Evolutionary conservation across 2,329 filamentous ascomycete species (phyloP).

Genomic region (Neonectria punicea): DNA sequence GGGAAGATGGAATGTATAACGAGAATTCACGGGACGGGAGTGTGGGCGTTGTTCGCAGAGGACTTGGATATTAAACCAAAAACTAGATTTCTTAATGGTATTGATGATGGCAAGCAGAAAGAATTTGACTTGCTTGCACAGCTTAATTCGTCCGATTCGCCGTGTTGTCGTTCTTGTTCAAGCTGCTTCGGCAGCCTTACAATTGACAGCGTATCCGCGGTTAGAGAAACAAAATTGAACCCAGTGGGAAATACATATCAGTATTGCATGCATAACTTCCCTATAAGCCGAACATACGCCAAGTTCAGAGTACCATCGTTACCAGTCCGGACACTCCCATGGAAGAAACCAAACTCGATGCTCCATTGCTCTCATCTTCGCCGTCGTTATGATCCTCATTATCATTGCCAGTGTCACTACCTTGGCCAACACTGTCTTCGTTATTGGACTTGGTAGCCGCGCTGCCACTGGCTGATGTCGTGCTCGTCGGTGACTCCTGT

Average conservation of each 20-base stretch:
- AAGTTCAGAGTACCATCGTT: not conserved
- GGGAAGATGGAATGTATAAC: slow-evolving; percentile 24
- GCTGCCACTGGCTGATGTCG: not conserved
- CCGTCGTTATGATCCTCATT: not conserved
- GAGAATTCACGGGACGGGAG: slow-evolving; percentile 18
- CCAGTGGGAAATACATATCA: no score
- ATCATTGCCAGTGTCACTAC: not conserved
- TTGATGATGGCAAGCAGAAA: slow-evolving; percentile 18
- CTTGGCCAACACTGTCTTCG: not conserved
- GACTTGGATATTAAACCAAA: slow-evolving; percentile 21
- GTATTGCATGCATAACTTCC: no score
- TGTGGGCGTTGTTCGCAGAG: slow-evolving; percentile 14
- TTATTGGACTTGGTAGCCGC: not conserved
- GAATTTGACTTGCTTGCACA: not conserved
- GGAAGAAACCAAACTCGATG: not conserved
- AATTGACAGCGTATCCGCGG: not conserved
- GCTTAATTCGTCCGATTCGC: not conserved
- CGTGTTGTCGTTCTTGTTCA: not conserved
- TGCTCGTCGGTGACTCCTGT: not conserved
- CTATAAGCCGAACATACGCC: not conserved
- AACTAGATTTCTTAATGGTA: slow-evolving; percentile 27
- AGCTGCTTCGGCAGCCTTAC: not conserved
- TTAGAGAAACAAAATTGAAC: no score
- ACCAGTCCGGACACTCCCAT: not conserved
- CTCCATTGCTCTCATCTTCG: not conserved